These are phyloP conservation scores for Lactarius akahatsu DNA, from an alignment of 768 basidiomycete genomes.

Conservation along the genomic window DNA sequence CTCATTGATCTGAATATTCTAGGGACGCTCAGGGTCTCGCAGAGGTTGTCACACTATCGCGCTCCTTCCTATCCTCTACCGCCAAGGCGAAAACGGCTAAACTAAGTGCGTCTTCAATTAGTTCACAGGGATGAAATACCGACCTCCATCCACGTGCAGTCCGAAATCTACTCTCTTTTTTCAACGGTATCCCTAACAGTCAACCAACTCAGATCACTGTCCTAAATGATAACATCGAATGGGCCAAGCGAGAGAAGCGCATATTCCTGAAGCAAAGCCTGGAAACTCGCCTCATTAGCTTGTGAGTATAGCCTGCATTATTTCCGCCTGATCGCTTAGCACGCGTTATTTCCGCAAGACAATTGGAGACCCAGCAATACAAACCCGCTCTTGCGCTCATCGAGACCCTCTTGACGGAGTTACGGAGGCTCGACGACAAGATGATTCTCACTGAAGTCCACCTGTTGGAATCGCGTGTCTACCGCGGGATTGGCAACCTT, in stretches of 20 bases:
- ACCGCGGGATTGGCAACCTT: slow-evolving; percentile 85
- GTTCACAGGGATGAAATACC: slow-evolving; percentile 5
- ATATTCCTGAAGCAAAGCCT: slow-evolving; percentile 95
- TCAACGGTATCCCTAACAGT: slow-evolving; percentile 73
- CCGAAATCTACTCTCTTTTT: slow-evolving; percentile 90
- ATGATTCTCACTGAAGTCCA: slow-evolving; percentile 97
- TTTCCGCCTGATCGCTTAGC: background rate
- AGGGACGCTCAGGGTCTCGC: slow-evolving; percentile 87
- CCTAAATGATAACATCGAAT: slow-evolving; percentile 86
- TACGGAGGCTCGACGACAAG: slow-evolving; percentile 94
- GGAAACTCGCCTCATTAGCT: slow-evolving; percentile 79
- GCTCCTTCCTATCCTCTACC: slow-evolving; percentile 85
- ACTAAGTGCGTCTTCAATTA: slow-evolving; percentile 55
- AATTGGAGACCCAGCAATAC: slow-evolving; percentile 74
- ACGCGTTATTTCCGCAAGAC: slow-evolving; percentile 39
- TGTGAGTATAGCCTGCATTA: slow-evolving; percentile 44
- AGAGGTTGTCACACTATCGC: slow-evolving; percentile 78
- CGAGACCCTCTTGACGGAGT: slow-evolving; percentile 84
- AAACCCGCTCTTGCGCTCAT: slow-evolving; percentile 79
- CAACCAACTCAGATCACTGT: slow-evolving; percentile 77
- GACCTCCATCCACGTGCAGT: slow-evolving; percentile 46
- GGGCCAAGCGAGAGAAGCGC: slow-evolving; percentile 89
- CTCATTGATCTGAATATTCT: slow-evolving; percentile 4
- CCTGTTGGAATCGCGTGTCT: slow-evolving; percentile 87
- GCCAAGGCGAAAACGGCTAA: slow-evolving; percentile 98